A percentile compares a stretch with the other conserved stretches of the same genome.
These are phyloP conservation scores for Trichoderma sp. DNA, from an alignment of 2,329 filamentous ascomycete genomes.

Conservation along the genomic window DNA sequence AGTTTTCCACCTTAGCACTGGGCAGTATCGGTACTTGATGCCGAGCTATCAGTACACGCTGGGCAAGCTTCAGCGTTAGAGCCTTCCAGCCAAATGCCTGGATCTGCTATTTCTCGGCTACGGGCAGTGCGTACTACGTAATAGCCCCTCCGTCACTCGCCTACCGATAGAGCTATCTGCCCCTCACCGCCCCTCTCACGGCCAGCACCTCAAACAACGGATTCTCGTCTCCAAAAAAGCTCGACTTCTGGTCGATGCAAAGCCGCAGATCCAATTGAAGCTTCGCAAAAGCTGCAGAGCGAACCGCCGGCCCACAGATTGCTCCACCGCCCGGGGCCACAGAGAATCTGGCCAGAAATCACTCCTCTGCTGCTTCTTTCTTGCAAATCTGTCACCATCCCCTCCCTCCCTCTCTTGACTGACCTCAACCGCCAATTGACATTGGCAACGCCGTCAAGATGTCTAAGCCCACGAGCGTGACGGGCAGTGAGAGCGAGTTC, in stretches of 20 bases:
- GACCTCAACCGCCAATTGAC: slow-evolving; percentile 29
- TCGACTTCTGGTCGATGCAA: not conserved
- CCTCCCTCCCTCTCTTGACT: not conserved
- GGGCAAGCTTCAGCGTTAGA: not conserved
- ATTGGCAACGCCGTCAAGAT: slow-evolving; percentile 33
- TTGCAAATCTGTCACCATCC: slow-evolving; percentile 15
- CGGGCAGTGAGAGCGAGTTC: slow-evolving; percentile 41
- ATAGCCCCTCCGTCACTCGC: not conserved
- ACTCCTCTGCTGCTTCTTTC: not conserved
- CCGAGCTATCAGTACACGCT: not conserved
- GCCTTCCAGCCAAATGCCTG: not conserved
- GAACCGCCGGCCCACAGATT: not conserved
- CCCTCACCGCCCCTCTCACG: slow-evolving; percentile 7
- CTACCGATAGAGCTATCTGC: not conserved
- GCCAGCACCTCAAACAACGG: not conserved
- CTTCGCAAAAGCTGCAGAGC: not conserved
- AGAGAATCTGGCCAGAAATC: slow-evolving; percentile 16
- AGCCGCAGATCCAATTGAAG: slow-evolving; percentile 2
- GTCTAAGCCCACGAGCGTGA: slow-evolving; percentile 37
- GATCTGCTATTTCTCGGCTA: not conserved
- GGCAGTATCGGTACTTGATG: not conserved
- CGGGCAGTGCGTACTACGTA: not conserved
- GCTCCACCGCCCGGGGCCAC: slow-evolving; percentile 14
- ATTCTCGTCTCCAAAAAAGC: not conserved
- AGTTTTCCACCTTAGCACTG: not conserved